Evolutionary conservation across 768 basidiomycete genomes (phyloP).

Genomic region (Rhodotorula paludigena): DNA sequence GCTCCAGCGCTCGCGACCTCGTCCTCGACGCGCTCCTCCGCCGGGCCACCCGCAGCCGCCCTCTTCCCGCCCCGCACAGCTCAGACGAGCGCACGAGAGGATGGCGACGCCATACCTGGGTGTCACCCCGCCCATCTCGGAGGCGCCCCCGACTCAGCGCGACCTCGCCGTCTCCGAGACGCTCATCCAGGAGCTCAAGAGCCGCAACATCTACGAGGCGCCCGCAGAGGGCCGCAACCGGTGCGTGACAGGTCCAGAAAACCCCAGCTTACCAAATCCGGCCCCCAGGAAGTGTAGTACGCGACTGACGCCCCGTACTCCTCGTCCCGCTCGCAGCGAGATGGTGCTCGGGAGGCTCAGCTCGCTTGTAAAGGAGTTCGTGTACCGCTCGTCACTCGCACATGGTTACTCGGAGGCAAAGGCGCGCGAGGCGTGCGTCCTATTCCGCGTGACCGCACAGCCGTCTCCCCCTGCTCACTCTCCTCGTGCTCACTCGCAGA

Average conservation of each 20-base stretch:
- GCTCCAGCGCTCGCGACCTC: not conserved
- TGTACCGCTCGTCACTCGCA: slow-evolving; percentile 69
- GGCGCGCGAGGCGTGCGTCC: slow-evolving; percentile 62
- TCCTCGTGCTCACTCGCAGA: not conserved
- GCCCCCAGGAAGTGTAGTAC: too few species aligned
- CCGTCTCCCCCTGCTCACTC: not conserved
- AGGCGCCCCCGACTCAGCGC: slow-evolving; percentile 28
- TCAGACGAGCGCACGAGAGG: not conserved
- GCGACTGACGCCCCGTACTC: too few species aligned
- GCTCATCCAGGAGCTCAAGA: slow-evolving; percentile 82
- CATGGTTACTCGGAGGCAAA: slow-evolving; percentile 81
- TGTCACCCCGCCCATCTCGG: slow-evolving; percentile 61
- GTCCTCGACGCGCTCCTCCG: not conserved
- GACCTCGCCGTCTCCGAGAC: slow-evolving; percentile 67
- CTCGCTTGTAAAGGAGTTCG: slow-evolving; percentile 86
- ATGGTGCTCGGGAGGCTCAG: slow-evolving; percentile 84
- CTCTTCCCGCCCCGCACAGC: not conserved
- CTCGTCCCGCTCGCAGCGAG: slow-evolving; percentile 58
- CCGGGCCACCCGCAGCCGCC: not conserved
- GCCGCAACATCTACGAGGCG: slow-evolving; percentile 80
- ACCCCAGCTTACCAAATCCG: too few species aligned
- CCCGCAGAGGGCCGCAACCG: slow-evolving; percentile 81
- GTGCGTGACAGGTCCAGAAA: too few species aligned
- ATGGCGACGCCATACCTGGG: slow-evolving; percentile 25
- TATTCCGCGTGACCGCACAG: too few species aligned